Percentiles rank a stretch among this genome's conserved stretches.
Evolutionary conservation across 192 early-diverging fungal genomes (phyloP).

Genomic region (Lobosporangium transversale): DNA sequence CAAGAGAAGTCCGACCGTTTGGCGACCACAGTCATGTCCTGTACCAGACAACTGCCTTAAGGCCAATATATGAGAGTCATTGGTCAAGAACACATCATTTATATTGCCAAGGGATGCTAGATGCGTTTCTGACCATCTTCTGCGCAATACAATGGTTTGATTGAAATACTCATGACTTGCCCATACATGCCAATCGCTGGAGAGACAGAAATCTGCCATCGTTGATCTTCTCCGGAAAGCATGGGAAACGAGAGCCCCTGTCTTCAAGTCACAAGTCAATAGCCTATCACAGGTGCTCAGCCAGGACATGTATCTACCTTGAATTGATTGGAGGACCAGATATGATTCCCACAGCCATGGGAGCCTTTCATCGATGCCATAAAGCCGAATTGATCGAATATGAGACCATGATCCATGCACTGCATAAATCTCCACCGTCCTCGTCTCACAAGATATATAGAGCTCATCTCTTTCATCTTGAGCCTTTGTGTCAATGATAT

Average conservation of each 20-base stretch:
- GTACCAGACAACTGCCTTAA: not conserved
- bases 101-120: not conserved
- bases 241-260: not conserved
- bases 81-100: too few species aligned
- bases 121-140: not conserved
- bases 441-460: not conserved
- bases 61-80: not conserved
- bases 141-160: too few species aligned
- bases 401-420: not conserved
- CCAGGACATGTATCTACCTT: not conserved
- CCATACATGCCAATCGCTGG: not conserved
- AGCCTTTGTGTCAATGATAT: not conserved
- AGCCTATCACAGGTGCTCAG: not conserved
- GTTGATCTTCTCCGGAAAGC: not conserved
- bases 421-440: not conserved
- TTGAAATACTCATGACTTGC: not conserved
- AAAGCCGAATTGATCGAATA: too few species aligned
- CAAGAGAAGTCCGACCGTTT: not conserved
- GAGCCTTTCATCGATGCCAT: not conserved
- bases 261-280: not conserved
- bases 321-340: not conserved
- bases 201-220: not conserved
- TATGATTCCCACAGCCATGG: not conserved
- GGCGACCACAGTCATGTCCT: not conserved
- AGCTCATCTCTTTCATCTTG: not conserved